Base-by-base conservation (phyloP, 306 rosid species). In the Urtica urens region DNA sequence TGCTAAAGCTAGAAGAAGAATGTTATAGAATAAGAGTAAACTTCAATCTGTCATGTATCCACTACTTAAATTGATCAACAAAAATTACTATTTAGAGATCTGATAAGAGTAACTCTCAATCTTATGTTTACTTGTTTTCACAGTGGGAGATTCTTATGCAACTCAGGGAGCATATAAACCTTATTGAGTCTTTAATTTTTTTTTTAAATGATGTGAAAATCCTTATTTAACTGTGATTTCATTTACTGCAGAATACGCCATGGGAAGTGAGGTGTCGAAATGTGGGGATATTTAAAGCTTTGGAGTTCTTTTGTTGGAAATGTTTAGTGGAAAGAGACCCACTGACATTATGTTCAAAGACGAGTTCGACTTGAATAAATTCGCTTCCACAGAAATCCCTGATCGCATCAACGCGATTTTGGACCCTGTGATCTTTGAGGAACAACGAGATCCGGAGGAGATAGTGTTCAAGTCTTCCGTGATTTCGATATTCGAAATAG, bases 311-410 rank as follows among this genome's bases (percentile, higher is more conserved):
- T 16, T 63, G 17, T 20, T 63, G 41, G 68, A 63, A 29, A 26
- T 63, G 68, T 17, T 46, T 23, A 55, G 57, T 1, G 46, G 51
- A 6, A 64, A 55, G 30, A 64, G 46, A 29, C 69, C 69, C 1
- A 63, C 63, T 3, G 45, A 55, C 26, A 52, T 24, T 0, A 55
- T 65, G 23, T 71, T 71, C 23, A 60, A 10, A 15, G 58, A 71
- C 13, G 77, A 23, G 2, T 9, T 50, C 3, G 65, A 57, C 53
- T 51, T 71, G 29, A 63, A 65, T 57, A 65, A 42, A 29, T 50
- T 21, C 46, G 68, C 37, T 44, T 15, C 6, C 12, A 12, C 23
- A 34, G 47, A 59, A 4, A 22, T 64, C 33, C 55, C 76, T 1
- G 38, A 48, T 1, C 22, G 4, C 3, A 23, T 59, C 2, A 19